Percentiles rank a stretch among this genome's conserved stretches.
These are phyloP conservation scores for Evansstolkia leycettana DNA, from an alignment of 495 filamentous ascomycete genomes.

Conservation along the genomic window DNA sequence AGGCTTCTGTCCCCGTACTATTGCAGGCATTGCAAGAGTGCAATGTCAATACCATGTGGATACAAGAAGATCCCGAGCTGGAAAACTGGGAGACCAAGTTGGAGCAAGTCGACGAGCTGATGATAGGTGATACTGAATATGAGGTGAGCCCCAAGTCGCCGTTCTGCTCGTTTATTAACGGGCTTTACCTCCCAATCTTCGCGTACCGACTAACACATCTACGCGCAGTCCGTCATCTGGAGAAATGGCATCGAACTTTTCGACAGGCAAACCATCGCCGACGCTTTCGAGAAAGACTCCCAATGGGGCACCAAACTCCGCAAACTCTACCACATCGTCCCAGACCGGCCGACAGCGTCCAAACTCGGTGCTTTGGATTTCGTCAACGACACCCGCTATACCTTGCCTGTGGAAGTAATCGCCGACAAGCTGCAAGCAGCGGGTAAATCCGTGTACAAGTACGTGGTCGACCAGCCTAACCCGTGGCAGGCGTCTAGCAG, in stretches of 20 bases:
- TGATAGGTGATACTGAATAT: conserved; percentile 30
- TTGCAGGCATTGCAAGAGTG: conserved; percentile 19
- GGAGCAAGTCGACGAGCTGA: conserved; percentile 25
- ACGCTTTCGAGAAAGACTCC: conserved; percentile 18
- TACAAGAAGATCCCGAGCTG: conserved; percentile 24
- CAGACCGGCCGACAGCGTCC: conserved; percentile 23
- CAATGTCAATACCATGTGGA: conserved; percentile 29
- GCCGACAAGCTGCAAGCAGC: conserved; percentile 16
- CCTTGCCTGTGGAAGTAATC: conserved; percentile 22
- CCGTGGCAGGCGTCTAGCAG: conserved; percentile 32
- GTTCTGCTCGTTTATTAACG: too few relatives aligned
- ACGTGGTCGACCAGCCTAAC: conserved; percentile 30
- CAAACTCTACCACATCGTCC: conserved; percentile 23
- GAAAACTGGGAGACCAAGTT: conserved; percentile 17
- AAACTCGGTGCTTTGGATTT: conserved; percentile 26
- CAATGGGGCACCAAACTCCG: conserved; percentile 20
- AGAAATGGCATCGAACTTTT: conserved; percentile 25
- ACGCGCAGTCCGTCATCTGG: conserved; percentile 32
- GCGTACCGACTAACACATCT: too few relatives aligned
- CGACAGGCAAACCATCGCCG: conserved; percentile 16
- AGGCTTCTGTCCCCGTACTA: conserved; percentile 14
- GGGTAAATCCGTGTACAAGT: conserved; percentile 23
- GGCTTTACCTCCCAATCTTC: too few relatives aligned
- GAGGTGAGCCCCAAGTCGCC: conserved; percentile 13
- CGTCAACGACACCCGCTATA: conserved; percentile 22